phyloP scores from a whole-genome alignment of 225 moss, liverwort and hornwort species.

The Marchantia polymorpha region DNA sequence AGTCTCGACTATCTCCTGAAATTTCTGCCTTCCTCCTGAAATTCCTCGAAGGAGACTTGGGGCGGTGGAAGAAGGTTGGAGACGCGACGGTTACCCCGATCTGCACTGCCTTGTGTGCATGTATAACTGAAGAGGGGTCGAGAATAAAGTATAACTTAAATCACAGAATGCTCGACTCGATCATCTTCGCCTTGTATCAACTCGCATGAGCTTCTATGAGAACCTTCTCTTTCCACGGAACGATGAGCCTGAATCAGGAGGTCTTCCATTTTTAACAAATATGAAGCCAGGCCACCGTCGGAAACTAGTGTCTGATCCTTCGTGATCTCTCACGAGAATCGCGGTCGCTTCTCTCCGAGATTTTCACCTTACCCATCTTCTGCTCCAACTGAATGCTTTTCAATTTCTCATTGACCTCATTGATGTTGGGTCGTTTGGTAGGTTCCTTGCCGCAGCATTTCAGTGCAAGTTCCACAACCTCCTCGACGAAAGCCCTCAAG shows the following conservation, averaged over 20 bases:
- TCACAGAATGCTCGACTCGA: neutral
- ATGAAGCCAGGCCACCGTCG: neutral
- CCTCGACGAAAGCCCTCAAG: slow-evolving; percentile 22
- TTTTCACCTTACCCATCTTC: slow-evolving; percentile 13
- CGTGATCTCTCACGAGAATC: slow-evolving; percentile 4
- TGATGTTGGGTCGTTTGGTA: slow-evolving; percentile 34
- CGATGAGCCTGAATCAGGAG: neutral
- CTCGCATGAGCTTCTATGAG: neutral
- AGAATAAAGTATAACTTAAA: neutral
- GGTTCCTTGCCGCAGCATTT: slow-evolving; percentile 35
- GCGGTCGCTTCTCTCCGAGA: neutral
- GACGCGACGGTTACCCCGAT: neutral
- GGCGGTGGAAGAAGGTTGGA: neutral
- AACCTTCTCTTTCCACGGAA: neutral
- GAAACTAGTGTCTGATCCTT: neutral
- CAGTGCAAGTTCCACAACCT: slow-evolving; percentile 32
- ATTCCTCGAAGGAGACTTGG: neutral
- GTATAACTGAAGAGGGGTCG: neutral
- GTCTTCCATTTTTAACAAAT: neutral
- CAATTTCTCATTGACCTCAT: slow-evolving; percentile 31
- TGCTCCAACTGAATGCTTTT: slow-evolving; percentile 33
- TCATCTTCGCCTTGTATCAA: neutral
- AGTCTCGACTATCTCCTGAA: neutral
- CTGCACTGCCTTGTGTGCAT: neutral
- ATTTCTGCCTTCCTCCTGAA: neutral